Conservation (phyloP, 106 monocot genomes). For the Allium cepa region DNA sequence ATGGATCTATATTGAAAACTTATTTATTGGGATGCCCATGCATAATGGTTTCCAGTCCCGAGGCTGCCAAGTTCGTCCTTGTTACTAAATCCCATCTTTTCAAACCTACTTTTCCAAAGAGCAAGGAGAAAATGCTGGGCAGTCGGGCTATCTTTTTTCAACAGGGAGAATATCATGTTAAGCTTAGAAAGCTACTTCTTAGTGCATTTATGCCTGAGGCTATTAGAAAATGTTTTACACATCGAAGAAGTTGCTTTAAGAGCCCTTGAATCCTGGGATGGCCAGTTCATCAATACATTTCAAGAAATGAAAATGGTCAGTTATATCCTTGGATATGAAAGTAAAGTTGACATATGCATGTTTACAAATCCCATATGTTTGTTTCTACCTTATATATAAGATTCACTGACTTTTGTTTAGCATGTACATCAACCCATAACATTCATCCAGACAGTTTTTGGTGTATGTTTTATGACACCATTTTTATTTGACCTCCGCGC, state of each 20-base stretch:
- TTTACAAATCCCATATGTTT: not conserved
- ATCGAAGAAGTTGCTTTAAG: constrained; percentile 47
- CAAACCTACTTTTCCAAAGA: constrained; percentile 90
- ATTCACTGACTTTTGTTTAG: too few species aligned
- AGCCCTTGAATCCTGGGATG: constrained; percentile 61
- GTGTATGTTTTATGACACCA: too few species aligned
- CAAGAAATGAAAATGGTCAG: constrained; percentile 91
- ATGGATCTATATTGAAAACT: constrained; percentile 82
- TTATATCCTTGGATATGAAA: too few species aligned
- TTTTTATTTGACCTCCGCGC: too few species aligned
- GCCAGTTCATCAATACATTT: constrained; percentile 55
- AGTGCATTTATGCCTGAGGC: constrained; percentile 78
- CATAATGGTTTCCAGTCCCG: constrained; percentile 28
- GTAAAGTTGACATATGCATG: too few species aligned
- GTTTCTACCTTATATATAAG: too few species aligned
- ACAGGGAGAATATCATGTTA: constrained; percentile 65
- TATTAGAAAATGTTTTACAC: constrained; percentile 30
- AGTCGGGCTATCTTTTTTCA: constrained; percentile 94
- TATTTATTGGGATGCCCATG: constrained; percentile 80
- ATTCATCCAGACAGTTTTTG: too few species aligned
- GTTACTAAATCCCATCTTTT: constrained; percentile 71
- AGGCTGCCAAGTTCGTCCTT: constrained; percentile 81
- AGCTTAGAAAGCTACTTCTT: constrained; percentile 57
- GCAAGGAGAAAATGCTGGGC: constrained; percentile 90
- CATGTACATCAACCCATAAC: too few species aligned